Evolutionary conservation across 208 protist genomes (phyloP).

Genomic region (Leishmania major): DNA sequence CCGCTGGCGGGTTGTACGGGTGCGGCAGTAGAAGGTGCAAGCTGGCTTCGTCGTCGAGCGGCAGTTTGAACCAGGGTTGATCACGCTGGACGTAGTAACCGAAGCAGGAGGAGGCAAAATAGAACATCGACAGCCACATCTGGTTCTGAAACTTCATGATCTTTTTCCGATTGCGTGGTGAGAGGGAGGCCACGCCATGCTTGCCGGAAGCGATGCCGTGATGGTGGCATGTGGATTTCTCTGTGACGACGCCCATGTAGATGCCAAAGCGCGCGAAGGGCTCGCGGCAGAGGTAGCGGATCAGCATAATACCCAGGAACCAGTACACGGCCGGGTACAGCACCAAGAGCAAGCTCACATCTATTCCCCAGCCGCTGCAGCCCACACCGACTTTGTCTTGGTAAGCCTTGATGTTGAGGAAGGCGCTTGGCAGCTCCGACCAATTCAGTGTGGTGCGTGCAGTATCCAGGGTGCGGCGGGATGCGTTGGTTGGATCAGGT

Average conservation of each 20-base stretch:
- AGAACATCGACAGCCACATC: slow-evolving; percentile 69
- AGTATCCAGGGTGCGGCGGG: slow-evolving; percentile 12
- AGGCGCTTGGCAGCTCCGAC: slow-evolving; percentile 26
- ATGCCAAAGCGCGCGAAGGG: slow-evolving; percentile 56
- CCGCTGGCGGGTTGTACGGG: slow-evolving; percentile 48
- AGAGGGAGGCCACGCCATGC: slow-evolving; percentile 35
- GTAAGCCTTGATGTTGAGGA: slow-evolving; percentile 34
- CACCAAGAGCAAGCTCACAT: slow-evolving; percentile 31
- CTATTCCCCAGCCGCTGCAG: slow-evolving; percentile 47
- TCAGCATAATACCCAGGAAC: slow-evolving; percentile 47
- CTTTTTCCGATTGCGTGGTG: slow-evolving; percentile 33
- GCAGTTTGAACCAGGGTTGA: slow-evolving; percentile 66
- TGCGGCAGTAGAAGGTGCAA: slow-evolving; percentile 51
- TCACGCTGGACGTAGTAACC: slow-evolving; percentile 53
- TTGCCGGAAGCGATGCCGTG: slow-evolving; percentile 25
- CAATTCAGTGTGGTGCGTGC: slow-evolving; percentile 28
- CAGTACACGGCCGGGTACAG: slow-evolving; percentile 46
- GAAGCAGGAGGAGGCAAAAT: slow-evolving; percentile 55
- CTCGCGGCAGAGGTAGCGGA: slow-evolving; percentile 50
- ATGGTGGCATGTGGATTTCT: slow-evolving; percentile 30
- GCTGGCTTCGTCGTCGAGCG: slow-evolving; percentile 35
- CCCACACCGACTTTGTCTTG: slow-evolving; percentile 26
- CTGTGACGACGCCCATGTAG: slow-evolving; percentile 59
- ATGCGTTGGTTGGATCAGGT: slow-evolving; percentile 20
- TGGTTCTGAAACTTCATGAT: slow-evolving; percentile 80